Conservation (phyloP, 179 eudicot species). For the Drosera spatulata region DNA sequence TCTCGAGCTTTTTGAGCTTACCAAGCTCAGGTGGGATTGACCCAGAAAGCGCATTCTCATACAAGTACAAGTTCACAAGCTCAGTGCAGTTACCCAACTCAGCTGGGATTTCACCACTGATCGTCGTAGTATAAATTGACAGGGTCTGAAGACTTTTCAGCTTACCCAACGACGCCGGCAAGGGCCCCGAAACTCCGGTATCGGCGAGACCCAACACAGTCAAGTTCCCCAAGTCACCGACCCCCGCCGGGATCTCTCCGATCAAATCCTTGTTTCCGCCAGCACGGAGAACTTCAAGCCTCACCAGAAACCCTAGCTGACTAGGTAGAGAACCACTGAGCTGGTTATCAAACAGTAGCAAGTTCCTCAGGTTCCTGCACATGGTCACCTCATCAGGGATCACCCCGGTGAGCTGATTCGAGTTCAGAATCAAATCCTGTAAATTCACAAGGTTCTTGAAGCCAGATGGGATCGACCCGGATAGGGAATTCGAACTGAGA, state of each 20-base stretch:
- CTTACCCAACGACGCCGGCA: slow-evolving; percentile 43
- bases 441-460: slow-evolving; percentile 29
- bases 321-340: slow-evolving; percentile 32
- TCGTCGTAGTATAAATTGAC: slow-evolving; percentile 38
- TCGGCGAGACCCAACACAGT: slow-evolving; percentile 50
- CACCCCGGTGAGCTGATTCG: slow-evolving; percentile 34
- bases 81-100: slow-evolving; percentile 46
- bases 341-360: slow-evolving; percentile 42
- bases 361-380: slow-evolving; percentile 25
- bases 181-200: slow-evolving; percentile 40
- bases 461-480: slow-evolving; percentile 43
- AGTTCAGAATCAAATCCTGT: slow-evolving; percentile 27
- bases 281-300: slow-evolving; percentile 36
- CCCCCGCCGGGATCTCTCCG: slow-evolving; percentile 47
- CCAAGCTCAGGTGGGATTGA: slow-evolving; percentile 41
- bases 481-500: slow-evolving; percentile 40
- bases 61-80: slow-evolving; percentile 35
- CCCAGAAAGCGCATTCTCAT: slow-evolving; percentile 48
- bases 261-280: slow-evolving; percentile 45
- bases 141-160: slow-evolving; percentile 44
- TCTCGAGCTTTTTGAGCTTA: slow-evolving; percentile 33
- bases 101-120: slow-evolving; percentile 45
- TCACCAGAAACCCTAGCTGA: slow-evolving; percentile 19
- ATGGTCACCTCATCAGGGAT: slow-evolving; percentile 36
- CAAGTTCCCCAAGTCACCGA: slow-evolving; percentile 31